phyloP scores from a whole-genome alignment of 306 rosid species.

The Vicia faba region DNA sequence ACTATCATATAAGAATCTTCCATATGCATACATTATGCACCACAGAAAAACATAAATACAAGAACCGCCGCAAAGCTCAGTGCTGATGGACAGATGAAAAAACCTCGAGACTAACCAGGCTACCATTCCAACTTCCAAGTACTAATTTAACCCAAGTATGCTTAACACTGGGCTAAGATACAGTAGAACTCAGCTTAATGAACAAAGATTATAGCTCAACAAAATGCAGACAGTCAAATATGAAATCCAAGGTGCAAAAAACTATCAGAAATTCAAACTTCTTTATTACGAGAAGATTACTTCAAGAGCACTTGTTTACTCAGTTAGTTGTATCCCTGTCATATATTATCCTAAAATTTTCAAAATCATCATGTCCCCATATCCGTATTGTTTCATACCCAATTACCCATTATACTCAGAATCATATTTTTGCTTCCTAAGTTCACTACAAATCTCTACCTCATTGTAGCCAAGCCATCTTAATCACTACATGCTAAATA shows the following conservation, averaged over 20 bases:
- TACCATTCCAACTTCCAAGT: constrained; percentile 2
- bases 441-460: constrained; percentile 23
- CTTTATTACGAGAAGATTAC: constrained; percentile 11
- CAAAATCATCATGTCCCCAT: constrained; percentile 2
- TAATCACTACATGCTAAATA: constrained; percentile 21
- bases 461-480: constrained; percentile 10
- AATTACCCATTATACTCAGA: neutral
- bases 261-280: neutral
- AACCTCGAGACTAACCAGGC: neutral
- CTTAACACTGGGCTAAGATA: neutral
- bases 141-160: constrained; percentile 14
- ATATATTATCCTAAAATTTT: constrained; percentile 5
- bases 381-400: neutral
- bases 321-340: constrained; percentile 23
- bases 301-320: neutral
- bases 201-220: neutral
- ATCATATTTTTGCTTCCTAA: constrained; percentile 13
- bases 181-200: neutral
- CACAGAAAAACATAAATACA: constrained; percentile 14
- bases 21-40: neutral
- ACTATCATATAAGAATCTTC: constrained; percentile 5
- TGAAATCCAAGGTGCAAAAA: constrained; percentile 16
- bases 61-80: constrained; percentile 18
- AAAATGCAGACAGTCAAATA: constrained; percentile 21
- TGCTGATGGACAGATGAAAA: constrained; percentile 10